Conservation (phyloP, 2,329 filamentous ascomycete genomes). For the Colletotrichum eleusines region DNA sequence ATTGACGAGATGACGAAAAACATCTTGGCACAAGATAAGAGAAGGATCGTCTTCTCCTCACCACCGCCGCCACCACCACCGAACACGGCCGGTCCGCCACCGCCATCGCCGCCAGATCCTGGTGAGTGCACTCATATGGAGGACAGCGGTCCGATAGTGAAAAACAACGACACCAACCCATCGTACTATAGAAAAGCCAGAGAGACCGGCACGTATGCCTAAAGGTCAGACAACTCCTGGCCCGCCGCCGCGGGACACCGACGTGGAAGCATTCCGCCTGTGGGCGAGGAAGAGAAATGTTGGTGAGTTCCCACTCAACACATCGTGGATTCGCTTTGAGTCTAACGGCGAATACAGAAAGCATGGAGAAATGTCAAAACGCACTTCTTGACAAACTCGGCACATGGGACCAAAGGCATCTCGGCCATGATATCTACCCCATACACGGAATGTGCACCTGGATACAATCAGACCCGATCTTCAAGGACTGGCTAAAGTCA, state of each 20-base stretch:
- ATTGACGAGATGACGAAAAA: conserved; percentile 22
- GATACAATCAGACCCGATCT: conserved; percentile 37
- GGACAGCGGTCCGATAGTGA: not conserved
- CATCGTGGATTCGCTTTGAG: too few species aligned
- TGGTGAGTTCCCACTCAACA: not conserved
- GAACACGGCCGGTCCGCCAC: not conserved
- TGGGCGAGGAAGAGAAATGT: conserved; percentile 20
- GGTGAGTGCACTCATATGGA: not conserved
- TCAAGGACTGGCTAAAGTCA: conserved; percentile 42
- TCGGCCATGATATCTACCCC: conserved; percentile 26
- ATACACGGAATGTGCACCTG: conserved; percentile 43
- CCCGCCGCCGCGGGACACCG: not conserved
- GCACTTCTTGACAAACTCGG: conserved; percentile 10
- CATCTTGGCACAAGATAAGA: not conserved
- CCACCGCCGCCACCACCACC: not conserved
- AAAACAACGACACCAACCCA: not conserved
- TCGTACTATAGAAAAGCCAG: not conserved
- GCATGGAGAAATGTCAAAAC: not conserved
- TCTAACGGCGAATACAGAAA: not conserved
- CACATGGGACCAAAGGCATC: conserved; percentile 23
- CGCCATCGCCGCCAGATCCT: conserved; percentile 14
- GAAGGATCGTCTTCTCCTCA: conserved; percentile 4
- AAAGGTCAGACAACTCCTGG: not conserved
- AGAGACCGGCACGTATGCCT: not conserved
- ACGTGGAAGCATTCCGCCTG: not conserved